Evolutionary conservation across 106 monocot species (phyloP).

Genomic region (Phalaenopsis equestris): DNA sequence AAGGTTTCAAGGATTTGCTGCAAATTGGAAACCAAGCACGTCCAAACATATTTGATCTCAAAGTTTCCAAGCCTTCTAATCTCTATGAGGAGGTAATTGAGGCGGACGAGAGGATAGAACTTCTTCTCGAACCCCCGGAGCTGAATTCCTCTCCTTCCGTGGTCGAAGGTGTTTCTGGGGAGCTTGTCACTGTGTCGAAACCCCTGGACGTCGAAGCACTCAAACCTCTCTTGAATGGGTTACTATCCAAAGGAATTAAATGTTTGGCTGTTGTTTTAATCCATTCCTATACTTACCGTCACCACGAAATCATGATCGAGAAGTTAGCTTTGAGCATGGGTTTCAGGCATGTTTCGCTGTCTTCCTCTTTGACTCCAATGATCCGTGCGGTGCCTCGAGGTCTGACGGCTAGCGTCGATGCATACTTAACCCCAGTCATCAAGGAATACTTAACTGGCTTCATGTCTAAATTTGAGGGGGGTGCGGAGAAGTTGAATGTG

Average conservation of each 20-base stretch:
- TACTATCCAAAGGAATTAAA: slow-evolving; percentile 75
- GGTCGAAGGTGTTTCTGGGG: slow-evolving; percentile 76
- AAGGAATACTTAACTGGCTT: slow-evolving; percentile 86
- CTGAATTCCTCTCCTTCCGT: slow-evolving; percentile 14
- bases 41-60: slow-evolving; percentile 87
- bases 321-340: slow-evolving; percentile 65
- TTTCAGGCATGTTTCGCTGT: slow-evolving; percentile 84
- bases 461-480: slow-evolving; percentile 82
- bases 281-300: slow-evolving; percentile 92
- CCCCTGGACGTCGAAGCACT: slow-evolving; percentile 59
- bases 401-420: slow-evolving; percentile 86
- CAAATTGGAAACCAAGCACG: slow-evolving; percentile 96
- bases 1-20: slow-evolving; percentile 79
- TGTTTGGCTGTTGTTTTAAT: slow-evolving; percentile 88
- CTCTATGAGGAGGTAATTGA: slow-evolving; percentile 92
- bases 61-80: slow-evolving; percentile 74
- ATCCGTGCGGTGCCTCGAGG: slow-evolving; percentile 91
- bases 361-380: slow-evolving; percentile 91
- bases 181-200: slow-evolving; percentile 51
- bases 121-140: slow-evolving; percentile 37
- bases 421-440: slow-evolving; percentile 88
- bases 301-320: slow-evolving; percentile 63
- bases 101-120: slow-evolving; percentile 83
- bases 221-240: slow-evolving; percentile 41
- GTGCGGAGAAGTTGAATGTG: slow-evolving; percentile 64